Evolutionary conservation across 1,139 yeast species (phyloP), one percentile per base, ranked within the genome.

Genomic region (Komagataea norvegica): DNA sequence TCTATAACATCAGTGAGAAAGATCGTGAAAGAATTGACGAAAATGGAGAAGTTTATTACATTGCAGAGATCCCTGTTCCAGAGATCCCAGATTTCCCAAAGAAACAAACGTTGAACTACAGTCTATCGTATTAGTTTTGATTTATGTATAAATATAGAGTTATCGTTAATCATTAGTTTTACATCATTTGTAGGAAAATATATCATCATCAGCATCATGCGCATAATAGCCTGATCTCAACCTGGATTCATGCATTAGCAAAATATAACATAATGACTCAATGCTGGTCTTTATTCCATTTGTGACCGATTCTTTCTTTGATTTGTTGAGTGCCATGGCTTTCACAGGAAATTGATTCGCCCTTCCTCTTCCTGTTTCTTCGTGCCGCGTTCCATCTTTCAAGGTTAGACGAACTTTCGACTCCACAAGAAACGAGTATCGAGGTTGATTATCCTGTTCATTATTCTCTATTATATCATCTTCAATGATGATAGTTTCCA

Each of bases 1-100:
- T 91, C 18, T 91, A 84, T 61, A 67, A 72, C 33, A 77, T 86
- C 64, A 80, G 84, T 48, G 95, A 86, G 51, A 77, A 75, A 48
- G 96, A 88, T 54, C 72, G 96, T 49, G 94, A 87, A 61, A 75
- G 97, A 60, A 65, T 84, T 39, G 93, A 88, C 57, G 96, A 89
- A 31, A 77, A 86, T 46, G 97, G 97, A 3, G 80, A 83, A 47
- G 72, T 86, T 10, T 89, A 86, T 49, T 67, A 77, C 47, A 70
- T 83, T 33, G 85, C 84, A 7, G 88, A 78, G 56, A 80, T 82
- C 29, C 86, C 87, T 4, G 66, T 69, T 22, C 94, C 94, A 1
- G 59, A 50, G 15, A 70, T 84, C 39, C 65, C 64, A 28, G 80
- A 72, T 5, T 82, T 82, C 60, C 79, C 86, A 7, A 66, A 58